Base-by-base conservation (phyloP, 2,329 filamentous ascomycete species). In the Dothiorella sarmentorum region DNA sequence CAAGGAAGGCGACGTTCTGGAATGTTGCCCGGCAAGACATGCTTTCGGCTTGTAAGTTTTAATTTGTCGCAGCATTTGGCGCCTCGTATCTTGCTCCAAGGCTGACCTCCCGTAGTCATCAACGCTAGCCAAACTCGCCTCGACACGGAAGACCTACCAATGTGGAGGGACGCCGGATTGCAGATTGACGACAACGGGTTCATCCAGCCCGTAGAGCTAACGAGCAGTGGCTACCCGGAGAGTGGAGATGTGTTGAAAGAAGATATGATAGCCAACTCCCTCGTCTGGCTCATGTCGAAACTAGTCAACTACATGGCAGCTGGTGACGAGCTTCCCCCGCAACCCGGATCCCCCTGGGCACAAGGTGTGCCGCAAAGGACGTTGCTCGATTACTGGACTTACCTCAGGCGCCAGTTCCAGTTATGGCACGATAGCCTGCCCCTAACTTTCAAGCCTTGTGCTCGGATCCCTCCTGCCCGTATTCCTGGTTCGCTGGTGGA, bases 21-120 rank as follows among this genome's bases (percentile, higher is more conserved):
- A 86, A 86, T 63, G 84, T 87, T 67, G 85, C 84, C 15, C 75
- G 84, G 22, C 85, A 87, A 64, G 85, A 87, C 63, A 85, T 86
- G 72, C 73, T 87, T 27, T 80, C 83, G 65, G 84, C 85, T 55
- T 86, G 82, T 79, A 69, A 72, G 77, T 73, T 20, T 7, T 17
- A 31, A 10, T 15, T 31, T 31, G 29, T 11, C 9, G 17, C 5
- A 22, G n/a, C n/a, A n/a, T n/a, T n/a, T n/a, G n/a, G n/a, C n/a
- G n/a, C n/a, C n/a, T n/a, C n/a, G n/a, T n/a, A n/a, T n/a, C n/a
- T n/a, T n/a, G n/a, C n/a, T 45, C 20, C 20, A 27, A 45, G 20
- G 27, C 53, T 58, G 24, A 58, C 33, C 6, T 13, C 11, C 7
- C 20, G 5, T 63, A 74, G 79, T 82, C 63, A 84, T 87, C 64